Evolutionary conservation across 208 protist genomes (phyloP).

Genomic region (Phytomonas sp.): DNA sequence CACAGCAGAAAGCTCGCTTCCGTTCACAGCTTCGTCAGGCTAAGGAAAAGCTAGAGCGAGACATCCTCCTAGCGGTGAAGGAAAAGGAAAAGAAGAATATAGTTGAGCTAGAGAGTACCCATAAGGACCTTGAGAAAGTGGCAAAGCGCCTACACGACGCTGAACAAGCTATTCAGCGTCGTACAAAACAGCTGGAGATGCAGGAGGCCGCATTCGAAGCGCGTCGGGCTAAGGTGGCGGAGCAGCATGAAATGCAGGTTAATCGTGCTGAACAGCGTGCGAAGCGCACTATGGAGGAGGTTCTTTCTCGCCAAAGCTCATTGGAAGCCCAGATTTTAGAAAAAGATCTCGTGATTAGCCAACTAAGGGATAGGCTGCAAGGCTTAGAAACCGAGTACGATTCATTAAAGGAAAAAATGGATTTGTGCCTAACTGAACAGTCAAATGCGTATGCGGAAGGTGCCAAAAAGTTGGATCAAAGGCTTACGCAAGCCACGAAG

Average conservation of each 20-base stretch:
- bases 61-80: slow-evolving; percentile 20
- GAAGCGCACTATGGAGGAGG: slow-evolving; percentile 47
- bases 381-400: slow-evolving; percentile 69
- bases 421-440: slow-evolving; percentile 26
- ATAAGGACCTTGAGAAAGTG: slow-evolving; percentile 54
- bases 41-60: slow-evolving; percentile 41
- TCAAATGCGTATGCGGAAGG: slow-evolving; percentile 21
- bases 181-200: slow-evolving; percentile 51
- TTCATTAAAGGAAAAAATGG: slow-evolving; percentile 29
- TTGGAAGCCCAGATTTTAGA: slow-evolving; percentile 52
- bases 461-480: slow-evolving; percentile 28
- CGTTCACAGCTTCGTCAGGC: slow-evolving; percentile 55
- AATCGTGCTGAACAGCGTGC: slow-evolving; percentile 41
- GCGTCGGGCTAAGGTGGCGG: slow-evolving; percentile 54
- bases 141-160: slow-evolving; percentile 44
- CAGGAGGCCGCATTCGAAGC: slow-evolving; percentile 71
- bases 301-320: slow-evolving; percentile 24
- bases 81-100: slow-evolving; percentile 18
- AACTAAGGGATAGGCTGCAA: slow-evolving; percentile 37
- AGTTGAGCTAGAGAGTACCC: slow-evolving; percentile 43
- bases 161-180: slow-evolving; percentile 47
- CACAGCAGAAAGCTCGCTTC: slow-evolving; percentile 75
- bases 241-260: slow-evolving; percentile 79
- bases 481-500: slow-evolving; percentile 23
- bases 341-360: slow-evolving; percentile 28